These are phyloP conservation scores for Wickerhamomyces ciferrii DNA, from an alignment of 805 yeast genomes.

Conservation along the genomic window DNA sequence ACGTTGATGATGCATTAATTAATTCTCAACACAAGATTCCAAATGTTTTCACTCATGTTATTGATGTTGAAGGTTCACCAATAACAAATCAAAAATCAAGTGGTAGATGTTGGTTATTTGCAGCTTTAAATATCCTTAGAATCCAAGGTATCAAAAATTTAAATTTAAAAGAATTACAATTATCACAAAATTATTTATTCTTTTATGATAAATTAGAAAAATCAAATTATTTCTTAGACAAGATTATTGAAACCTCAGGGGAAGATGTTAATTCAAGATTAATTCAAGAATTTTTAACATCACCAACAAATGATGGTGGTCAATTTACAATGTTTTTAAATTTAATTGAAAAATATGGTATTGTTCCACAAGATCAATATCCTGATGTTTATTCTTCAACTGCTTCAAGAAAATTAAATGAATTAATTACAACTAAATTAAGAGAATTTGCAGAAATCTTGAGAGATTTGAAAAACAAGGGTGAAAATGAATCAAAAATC, in stretches of 20 bases:
- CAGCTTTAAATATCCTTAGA: slow-evolving; percentile 71
- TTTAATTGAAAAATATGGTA: slow-evolving; percentile 72
- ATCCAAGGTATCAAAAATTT: slow-evolving; percentile 54
- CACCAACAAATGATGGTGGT: slow-evolving; percentile 81
- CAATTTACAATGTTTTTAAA: slow-evolving; percentile 83
- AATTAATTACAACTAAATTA: slow-evolving; percentile 59
- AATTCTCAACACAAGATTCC: slow-evolving; percentile 10
- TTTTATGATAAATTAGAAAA: slow-evolving; percentile 86
- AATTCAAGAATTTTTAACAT: slow-evolving; percentile 56
- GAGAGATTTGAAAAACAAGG: slow-evolving; percentile 28
- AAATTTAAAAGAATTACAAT: slow-evolving; percentile 62
- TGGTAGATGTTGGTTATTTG: slow-evolving; percentile 90
- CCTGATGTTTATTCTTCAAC: slow-evolving; percentile 65
- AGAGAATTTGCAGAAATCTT: slow-evolving; percentile 74
- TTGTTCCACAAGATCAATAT: slow-evolving; percentile 68
- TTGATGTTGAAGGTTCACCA: slow-evolving; percentile 49
- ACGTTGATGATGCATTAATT: slow-evolving; percentile 28
- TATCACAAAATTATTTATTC: slow-evolving; percentile 75
- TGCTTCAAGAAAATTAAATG: slow-evolving; percentile 45
- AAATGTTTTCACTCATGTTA: slow-evolving; percentile 19
- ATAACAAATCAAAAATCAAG: slow-evolving; percentile 68
- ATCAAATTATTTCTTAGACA: slow-evolving; percentile 75
- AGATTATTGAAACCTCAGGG: slow-evolving; percentile 61
- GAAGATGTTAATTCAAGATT: slow-evolving; percentile 67
- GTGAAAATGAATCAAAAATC: slow-evolving; percentile 24